Percentiles rank a stretch among this genome's conserved stretches.
phyloP scores from a whole-genome alignment of 371 early-diverging fungal genomes.

The Saksenaea oblongispora region DNA sequence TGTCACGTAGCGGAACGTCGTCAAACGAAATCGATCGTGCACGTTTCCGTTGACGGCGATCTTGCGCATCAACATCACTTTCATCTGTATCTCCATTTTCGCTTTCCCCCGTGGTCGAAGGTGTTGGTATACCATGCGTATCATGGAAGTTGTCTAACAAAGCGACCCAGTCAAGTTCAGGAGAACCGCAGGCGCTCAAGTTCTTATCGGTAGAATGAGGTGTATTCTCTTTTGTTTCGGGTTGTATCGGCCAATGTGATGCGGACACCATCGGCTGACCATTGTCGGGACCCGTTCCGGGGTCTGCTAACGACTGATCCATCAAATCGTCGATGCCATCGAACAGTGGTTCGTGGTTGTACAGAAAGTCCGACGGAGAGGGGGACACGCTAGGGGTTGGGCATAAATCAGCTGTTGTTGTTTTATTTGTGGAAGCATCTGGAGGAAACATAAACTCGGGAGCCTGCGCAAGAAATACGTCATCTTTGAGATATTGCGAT shows the following conservation, averaged over 20 bases:
- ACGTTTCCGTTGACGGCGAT: background rate
- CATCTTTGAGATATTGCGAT: conserved; percentile 20
- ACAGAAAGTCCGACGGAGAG: conserved; percentile 43
- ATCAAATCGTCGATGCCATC: conserved; percentile 32
- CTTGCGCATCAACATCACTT: background rate
- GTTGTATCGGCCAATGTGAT: background rate
- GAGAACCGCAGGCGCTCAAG: background rate
- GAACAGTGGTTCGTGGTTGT: conserved; percentile 38
- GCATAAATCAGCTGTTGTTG: conserved; percentile 8
- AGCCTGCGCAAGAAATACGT: conserved; percentile 20
- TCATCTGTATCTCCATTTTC: conserved; percentile 9
- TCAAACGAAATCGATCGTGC: background rate
- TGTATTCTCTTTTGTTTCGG: background rate
- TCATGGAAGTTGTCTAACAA: background rate
- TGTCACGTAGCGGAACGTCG: background rate
- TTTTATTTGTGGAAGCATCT: conserved; percentile 11
- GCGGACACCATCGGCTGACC: background rate
- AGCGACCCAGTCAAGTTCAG: background rate
- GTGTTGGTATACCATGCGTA: background rate
- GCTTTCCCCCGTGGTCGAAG: conserved; percentile 4
- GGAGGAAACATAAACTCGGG: background rate
- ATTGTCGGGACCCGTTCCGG: background rate
- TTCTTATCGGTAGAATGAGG: too few relatives aligned
- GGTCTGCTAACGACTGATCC: background rate
- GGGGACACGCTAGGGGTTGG: conserved; percentile 43